phyloP scores from a whole-genome alignment of 2,329 filamentous ascomycete genomes.

The Penicillium thymicola region DNA sequence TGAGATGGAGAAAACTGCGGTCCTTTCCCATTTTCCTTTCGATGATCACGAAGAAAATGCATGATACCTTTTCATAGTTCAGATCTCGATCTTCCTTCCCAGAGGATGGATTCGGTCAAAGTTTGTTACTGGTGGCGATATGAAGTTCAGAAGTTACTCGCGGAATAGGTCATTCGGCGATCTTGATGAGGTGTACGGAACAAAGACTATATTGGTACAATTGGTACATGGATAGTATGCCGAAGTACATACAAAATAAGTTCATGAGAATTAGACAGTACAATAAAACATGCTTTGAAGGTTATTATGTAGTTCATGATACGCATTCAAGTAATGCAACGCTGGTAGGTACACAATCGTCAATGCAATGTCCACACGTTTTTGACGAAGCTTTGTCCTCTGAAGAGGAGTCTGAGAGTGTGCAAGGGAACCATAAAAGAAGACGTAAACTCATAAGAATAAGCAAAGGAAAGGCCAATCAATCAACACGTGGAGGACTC shows the following conservation, averaged over 20 bases:
- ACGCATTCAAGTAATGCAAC: slow-evolving; percentile 3
- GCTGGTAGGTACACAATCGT: slow-evolving; percentile 1
- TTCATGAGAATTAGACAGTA: too few relatives aligned
- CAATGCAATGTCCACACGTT: not conserved
- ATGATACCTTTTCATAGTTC: not conserved
- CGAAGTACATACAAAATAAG: not conserved
- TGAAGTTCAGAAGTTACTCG: too few relatives aligned
- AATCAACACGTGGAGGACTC: slow-evolving; percentile 25
- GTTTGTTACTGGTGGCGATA: too few relatives aligned
- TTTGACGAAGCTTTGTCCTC: not conserved
- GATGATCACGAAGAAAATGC: slow-evolving; percentile 21
- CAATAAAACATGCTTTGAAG: not conserved
- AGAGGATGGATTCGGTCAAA: too few relatives aligned
- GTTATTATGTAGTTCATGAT: not conserved
- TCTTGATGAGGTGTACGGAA: too few relatives aligned
- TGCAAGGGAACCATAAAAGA: slow-evolving; percentile 10
- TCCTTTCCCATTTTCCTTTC: slow-evolving; percentile 21
- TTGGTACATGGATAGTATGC: not conserved
- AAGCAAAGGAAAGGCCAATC: not conserved
- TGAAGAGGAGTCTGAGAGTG: slow-evolving; percentile 6
- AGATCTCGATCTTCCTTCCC: not conserved
- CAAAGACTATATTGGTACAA: too few relatives aligned
- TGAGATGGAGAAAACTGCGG: slow-evolving; percentile 19
- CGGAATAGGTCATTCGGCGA: too few relatives aligned
- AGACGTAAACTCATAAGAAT: slow-evolving; percentile 13